A percentile compares a stretch with the other conserved stretches of the same genome.
phyloP scores from a whole-genome alignment of 2,329 filamentous ascomycete species.

The Colletotrichum nymphaeae region DNA sequence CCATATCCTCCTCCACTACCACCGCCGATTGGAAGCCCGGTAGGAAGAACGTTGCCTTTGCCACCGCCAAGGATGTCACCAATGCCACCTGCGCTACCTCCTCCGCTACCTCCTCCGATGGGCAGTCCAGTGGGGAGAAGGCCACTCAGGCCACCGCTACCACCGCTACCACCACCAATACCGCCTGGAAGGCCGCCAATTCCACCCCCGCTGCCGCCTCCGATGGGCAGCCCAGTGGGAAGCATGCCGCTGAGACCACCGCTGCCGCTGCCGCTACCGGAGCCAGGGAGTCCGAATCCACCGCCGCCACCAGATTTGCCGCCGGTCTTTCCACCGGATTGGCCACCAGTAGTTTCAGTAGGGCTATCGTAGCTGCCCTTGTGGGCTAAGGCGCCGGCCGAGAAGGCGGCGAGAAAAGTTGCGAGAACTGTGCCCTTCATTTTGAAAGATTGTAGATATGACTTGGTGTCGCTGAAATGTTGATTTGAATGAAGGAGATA shows the following conservation, averaged over 20 bases:
- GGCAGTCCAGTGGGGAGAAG: not conserved
- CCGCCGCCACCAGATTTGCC: not conserved
- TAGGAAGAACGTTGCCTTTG: not conserved
- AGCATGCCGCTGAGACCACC: not conserved
- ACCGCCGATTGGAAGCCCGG: not conserved
- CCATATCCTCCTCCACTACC: not conserved
- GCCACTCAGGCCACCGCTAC: not conserved
- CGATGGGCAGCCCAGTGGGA: not conserved
- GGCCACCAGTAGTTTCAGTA: not conserved
- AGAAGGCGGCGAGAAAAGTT: conserved; percentile 8
- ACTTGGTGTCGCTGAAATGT: not conserved
- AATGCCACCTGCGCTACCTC: too few species aligned
- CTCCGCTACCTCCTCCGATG: too few species aligned
- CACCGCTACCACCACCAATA: not conserved
- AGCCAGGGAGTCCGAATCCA: not conserved
- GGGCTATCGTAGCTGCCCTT: not conserved
- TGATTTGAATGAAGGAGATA: not conserved
- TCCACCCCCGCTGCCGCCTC: not conserved
- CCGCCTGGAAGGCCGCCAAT: not conserved
- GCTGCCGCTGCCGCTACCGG: too few species aligned
- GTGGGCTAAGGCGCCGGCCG: not conserved
- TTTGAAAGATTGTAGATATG: not conserved
- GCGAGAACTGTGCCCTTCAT: conserved; percentile 18
- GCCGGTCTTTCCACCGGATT: not conserved
- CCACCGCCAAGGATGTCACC: not conserved